phyloP scores from a whole-genome alignment of 106 monocot genomes.

The Allium fistulosum region DNA sequence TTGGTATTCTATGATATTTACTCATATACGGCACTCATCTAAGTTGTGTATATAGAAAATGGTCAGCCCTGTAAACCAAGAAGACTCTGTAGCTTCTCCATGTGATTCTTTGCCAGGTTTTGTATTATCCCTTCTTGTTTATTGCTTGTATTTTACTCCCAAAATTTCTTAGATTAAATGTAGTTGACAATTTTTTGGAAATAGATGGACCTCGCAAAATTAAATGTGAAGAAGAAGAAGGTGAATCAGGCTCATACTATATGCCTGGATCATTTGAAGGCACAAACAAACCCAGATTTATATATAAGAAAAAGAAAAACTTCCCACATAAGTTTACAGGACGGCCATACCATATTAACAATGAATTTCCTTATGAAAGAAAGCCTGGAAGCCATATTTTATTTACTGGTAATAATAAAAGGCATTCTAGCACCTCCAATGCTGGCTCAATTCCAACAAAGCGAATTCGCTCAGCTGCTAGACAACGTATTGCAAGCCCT shows the following conservation, averaged over 20 bases:
- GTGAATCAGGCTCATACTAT: constrained; percentile 41
- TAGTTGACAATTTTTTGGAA: not conserved
- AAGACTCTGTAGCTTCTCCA: constrained; percentile 48
- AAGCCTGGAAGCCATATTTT: constrained; percentile 38
- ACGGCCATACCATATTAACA: constrained; percentile 26
- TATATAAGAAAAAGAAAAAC: constrained; percentile 47
- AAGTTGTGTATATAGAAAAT: constrained; percentile 42
- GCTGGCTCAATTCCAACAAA: constrained; percentile 73
- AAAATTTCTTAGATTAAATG: no score
- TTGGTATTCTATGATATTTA: no score
- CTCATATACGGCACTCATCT: not conserved
- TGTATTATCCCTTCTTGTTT: not conserved
- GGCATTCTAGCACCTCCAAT: constrained; percentile 40
- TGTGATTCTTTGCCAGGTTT: constrained; percentile 65
- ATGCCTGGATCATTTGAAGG: constrained; percentile 35
- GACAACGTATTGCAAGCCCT: constrained; percentile 63
- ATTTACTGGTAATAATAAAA: constrained; percentile 36
- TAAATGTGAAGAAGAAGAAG: constrained; percentile 81
- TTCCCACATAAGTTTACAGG: constrained; percentile 37
- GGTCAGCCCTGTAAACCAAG: constrained; percentile 29
- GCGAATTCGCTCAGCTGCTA: constrained; percentile 62
- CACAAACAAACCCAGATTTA: constrained; percentile 37
- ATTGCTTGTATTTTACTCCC: no score
- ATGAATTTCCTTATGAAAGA: constrained; percentile 37
- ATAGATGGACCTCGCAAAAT: constrained; percentile 37